Percentiles rank a stretch among this genome's conserved stretches.
Evolutionary conservation across 352 stramenopile species (phyloP).

Genomic region (Globisporangium cylindrosporum): DNA sequence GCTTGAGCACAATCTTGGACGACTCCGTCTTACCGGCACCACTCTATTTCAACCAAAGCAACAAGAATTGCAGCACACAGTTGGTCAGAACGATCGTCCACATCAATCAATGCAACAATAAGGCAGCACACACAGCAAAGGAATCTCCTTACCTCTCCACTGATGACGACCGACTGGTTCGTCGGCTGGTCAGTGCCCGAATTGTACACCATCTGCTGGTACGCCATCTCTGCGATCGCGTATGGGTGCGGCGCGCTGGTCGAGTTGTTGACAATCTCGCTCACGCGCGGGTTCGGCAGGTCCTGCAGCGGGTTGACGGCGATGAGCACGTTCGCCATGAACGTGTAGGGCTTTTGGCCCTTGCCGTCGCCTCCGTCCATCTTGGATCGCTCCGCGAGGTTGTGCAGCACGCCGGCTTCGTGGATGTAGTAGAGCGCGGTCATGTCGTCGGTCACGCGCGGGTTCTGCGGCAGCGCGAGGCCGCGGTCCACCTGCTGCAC

Average conservation of each 20-base stretch:
- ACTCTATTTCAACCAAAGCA: conserved; percentile 26
- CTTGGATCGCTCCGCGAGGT: conserved; percentile 90
- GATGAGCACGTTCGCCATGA: conserved; percentile 93
- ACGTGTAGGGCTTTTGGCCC: conserved; percentile 87
- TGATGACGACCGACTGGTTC: conserved; percentile 88
- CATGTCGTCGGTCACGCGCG: conserved; percentile 90
- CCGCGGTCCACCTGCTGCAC: conserved; percentile 83
- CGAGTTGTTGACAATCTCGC: conserved; percentile 72
- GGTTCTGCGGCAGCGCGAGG: conserved; percentile 72
- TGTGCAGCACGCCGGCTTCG: conserved; percentile 94
- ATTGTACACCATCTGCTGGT: conserved; percentile 92
- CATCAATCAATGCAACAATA: neutral
- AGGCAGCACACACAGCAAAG: neutral
- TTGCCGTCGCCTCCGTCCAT: conserved; percentile 71
- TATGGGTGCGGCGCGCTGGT: conserved; percentile 81
- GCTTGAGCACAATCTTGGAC: conserved; percentile 88
- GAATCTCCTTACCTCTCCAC: conserved; percentile 39
- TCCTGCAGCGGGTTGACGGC: conserved; percentile 89
- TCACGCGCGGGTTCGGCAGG: conserved; percentile 75
- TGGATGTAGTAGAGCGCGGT: conserved; percentile 95
- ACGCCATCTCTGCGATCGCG: conserved; percentile 88
- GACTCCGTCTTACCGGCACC: conserved; percentile 89
- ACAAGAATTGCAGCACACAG: neutral
- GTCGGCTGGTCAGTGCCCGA: conserved; percentile 78
- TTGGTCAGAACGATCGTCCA: neutral